Evolutionary conservation across 345 rosid genomes (phyloP).

Genomic region (Garcia nutans): DNA sequence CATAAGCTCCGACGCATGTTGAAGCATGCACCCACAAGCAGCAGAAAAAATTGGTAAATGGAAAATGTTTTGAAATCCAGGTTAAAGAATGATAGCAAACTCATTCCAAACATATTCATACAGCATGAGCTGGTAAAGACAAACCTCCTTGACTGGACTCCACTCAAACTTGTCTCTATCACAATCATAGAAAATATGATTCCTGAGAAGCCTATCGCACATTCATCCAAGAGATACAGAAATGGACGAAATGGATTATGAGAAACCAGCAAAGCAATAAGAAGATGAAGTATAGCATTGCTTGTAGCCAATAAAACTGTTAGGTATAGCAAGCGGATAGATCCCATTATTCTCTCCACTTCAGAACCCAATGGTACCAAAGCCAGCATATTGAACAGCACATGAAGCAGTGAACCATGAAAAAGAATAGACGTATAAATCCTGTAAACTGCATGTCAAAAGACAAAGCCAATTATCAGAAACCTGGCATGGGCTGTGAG

Average conservation of each 20-base stretch:
- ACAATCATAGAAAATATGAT: conserved; percentile 89
- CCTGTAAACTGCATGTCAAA: conserved; percentile 73
- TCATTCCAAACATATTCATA: not conserved
- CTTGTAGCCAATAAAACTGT: conserved; percentile 73
- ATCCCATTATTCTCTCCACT: conserved; percentile 97
- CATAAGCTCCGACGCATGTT: not conserved
- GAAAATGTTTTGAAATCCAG: too few species aligned
- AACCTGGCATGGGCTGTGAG: not conserved
- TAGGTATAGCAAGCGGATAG: conserved; percentile 71
- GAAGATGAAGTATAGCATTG: conserved; percentile 78
- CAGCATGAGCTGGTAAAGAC: conserved; percentile 9
- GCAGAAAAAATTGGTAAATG: not conserved
- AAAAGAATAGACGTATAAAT: conserved; percentile 71
- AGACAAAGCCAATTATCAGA: conserved; percentile 11
- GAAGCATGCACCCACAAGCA: not conserved
- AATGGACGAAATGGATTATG: conserved; percentile 55
- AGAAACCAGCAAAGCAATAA: conserved; percentile 59
- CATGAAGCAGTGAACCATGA: conserved; percentile 90
- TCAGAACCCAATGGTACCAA: conserved; percentile 95
- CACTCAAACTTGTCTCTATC: conserved; percentile 93
- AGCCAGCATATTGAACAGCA: conserved; percentile 93
- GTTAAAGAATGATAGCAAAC: not conserved
- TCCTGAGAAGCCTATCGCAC: conserved; percentile 94
- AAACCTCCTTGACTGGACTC: conserved; percentile 83
- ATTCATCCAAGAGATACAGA: conserved; percentile 59